Base-by-base conservation (phyloP, 2,329 filamentous ascomycete genomes). In the Pestalotiopsis sp. region DNA sequence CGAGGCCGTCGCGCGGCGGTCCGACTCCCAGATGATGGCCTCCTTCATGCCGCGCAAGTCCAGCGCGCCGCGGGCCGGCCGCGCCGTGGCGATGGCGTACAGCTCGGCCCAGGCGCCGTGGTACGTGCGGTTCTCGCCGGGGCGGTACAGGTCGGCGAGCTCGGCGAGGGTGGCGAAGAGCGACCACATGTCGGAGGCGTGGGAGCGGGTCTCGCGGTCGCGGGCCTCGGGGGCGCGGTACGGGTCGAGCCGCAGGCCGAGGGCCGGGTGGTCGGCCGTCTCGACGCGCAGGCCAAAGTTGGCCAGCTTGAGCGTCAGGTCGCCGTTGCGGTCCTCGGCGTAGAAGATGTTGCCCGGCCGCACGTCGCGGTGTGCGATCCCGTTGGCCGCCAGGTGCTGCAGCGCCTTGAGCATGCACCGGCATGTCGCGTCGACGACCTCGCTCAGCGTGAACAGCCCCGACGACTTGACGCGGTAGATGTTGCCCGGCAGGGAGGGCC, bases 201-300 rank as follows among this genome's bases (percentile, higher is more conserved):
- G 61, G 20, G 38, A 49, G 17, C 20, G 61, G 11, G 38, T 27
- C 41, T 52, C 41, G 12, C 39, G 20, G 41, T 11, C 20, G 17
- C 6, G 20, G 9, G 41, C 41, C 25, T 64, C 61, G 36, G 61
- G 61, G 20, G 38, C 38, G 9, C 41, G 27, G 36, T 45, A 64
- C 17, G 61, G 38, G 17, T 64, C 39, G 5, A 64, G 6, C 25
- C 36, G n/a, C 20, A 45, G 38, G 17, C 20, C 6, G 2, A 20
- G n/a, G n/a, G 25, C 20, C n/a, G 61, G 13, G 25, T 36, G 13
- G 5, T 25, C 27, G 57, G 20, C 38, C 6, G 38, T 41, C 14
- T 64, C 41, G 61, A 64, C 49, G 61, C 61, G 61, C 61, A 64
- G 25, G 6, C 61, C 61, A 31, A 64, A 64, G 23, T 64, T 49